phyloP scores from a whole-genome alignment of 179 eudicot species.

The Amaranthus tricolor region DNA sequence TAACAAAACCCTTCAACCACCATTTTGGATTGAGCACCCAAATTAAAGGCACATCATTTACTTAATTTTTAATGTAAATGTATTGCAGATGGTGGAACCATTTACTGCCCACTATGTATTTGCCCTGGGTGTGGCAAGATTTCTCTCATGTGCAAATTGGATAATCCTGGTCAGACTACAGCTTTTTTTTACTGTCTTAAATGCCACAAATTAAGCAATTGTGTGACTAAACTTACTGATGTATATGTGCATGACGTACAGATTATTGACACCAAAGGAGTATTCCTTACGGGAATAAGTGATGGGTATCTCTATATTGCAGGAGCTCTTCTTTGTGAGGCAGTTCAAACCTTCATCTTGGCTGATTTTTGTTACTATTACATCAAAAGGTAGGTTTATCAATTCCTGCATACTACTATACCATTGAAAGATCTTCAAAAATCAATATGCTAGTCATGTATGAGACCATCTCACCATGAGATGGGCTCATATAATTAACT shows the following conservation, averaged over 20 bases:
- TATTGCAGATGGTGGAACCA: slow-evolving; percentile 10
- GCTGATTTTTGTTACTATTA: slow-evolving; percentile 89
- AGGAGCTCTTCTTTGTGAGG: slow-evolving; percentile 24
- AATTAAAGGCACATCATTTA: background rate
- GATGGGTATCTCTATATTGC: background rate
- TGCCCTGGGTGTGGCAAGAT: slow-evolving; percentile 14
- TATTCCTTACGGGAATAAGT: slow-evolving; percentile 43
- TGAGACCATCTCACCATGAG: too few relatives aligned
- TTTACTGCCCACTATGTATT: slow-evolving; percentile 21
- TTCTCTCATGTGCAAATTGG: slow-evolving; percentile 15
- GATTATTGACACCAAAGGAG: slow-evolving; percentile 61
- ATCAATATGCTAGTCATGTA: too few relatives aligned
- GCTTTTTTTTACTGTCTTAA: too few relatives aligned
- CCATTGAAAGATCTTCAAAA: too few relatives aligned
- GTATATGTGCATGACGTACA: slow-evolving; percentile 9
- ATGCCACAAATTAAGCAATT: too few relatives aligned
- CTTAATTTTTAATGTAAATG: background rate
- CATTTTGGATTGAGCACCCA: background rate
- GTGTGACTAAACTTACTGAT: background rate
- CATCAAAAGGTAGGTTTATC: slow-evolving; percentile 51
- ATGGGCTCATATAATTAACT: too few relatives aligned
- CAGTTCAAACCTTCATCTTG: slow-evolving; percentile 72
- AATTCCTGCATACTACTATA: too few relatives aligned
- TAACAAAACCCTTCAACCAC: background rate
- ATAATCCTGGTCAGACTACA: background rate